These are phyloP conservation scores for Carex pumila DNA, from an alignment of 176 grass and related monocot genomes.

Conservation along the genomic window DNA sequence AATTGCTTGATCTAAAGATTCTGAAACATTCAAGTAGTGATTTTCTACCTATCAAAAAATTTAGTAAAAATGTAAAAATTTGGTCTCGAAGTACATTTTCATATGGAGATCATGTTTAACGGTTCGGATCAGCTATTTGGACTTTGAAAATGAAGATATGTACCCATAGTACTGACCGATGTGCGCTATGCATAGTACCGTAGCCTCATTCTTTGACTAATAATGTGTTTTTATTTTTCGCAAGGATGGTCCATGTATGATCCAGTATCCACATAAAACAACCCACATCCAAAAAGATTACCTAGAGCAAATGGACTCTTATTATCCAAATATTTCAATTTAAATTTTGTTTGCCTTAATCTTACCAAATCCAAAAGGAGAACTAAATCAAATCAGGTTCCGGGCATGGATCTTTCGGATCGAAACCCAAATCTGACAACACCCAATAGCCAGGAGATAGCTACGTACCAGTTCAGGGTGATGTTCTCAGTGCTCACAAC, in stretches of 20 bases:
- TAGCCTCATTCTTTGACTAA: background rate
- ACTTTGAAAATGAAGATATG: too few species aligned
- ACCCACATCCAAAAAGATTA: background rate
- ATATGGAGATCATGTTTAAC: too few species aligned
- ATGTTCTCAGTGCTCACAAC: conserved; percentile 56
- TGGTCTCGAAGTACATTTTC: too few species aligned
- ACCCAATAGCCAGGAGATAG: background rate
- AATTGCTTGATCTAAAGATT: too few species aligned
- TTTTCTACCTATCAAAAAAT: too few species aligned
- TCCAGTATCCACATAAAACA: background rate
- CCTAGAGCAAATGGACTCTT: background rate
- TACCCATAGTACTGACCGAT: too few species aligned
- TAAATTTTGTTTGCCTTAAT: background rate
- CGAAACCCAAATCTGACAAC: background rate
- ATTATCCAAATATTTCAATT: background rate
- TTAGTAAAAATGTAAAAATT: too few species aligned
- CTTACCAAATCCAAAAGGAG: background rate
- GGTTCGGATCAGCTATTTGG: too few species aligned
- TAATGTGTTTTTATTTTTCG: background rate
- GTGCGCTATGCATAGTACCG: too few species aligned
- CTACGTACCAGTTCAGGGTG: conserved; percentile 39
- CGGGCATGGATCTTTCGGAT: background rate
- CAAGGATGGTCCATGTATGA: background rate
- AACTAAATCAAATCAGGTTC: background rate
- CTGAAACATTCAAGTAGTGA: too few species aligned